Evolutionary conservation across 176 grass and related monocot species (phyloP).

Genomic region (Ampelocalamus luodianensis): DNA sequence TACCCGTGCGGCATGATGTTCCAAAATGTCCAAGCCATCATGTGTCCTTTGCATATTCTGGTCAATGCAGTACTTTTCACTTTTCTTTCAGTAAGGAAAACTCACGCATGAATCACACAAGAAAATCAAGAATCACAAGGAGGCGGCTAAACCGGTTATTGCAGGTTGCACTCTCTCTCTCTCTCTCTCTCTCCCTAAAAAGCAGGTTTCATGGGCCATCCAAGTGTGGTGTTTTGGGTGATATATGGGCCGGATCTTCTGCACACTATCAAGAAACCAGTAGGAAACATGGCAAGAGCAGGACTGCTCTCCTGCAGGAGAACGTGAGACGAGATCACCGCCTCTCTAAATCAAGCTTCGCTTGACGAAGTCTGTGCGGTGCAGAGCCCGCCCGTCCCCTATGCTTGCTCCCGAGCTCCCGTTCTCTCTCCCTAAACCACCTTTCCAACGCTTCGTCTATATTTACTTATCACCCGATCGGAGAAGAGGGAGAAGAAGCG

Average conservation of each 20-base stretch:
- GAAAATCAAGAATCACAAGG: background rate
- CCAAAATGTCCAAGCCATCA: background rate
- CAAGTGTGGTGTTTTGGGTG: background rate
- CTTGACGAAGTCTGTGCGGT: conserved; percentile 69
- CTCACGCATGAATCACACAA: background rate
- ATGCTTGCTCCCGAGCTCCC: conserved; percentile 65
- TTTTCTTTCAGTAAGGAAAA: no score
- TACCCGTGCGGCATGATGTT: background rate
- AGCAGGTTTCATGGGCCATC: background rate
- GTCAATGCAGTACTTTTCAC: background rate
- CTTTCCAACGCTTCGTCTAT: conserved; percentile 15
- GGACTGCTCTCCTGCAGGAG: no score
- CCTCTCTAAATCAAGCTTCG: conserved; percentile 25
- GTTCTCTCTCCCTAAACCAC: conserved; percentile 36
- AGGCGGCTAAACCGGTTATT: background rate
- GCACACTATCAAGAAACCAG: background rate
- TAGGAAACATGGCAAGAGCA: background rate
- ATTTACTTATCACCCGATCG: background rate
- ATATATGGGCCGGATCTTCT: background rate
- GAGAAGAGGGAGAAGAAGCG: conserved; percentile 29
- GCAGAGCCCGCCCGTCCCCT: conserved; percentile 47
- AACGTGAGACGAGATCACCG: background rate
- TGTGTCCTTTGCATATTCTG: background rate
- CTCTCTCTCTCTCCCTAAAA: no score
- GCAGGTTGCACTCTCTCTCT: no score